Evolutionary conservation across 495 filamentous ascomycete genomes (phyloP).

Genomic region (Penicillium goetzii): DNA sequence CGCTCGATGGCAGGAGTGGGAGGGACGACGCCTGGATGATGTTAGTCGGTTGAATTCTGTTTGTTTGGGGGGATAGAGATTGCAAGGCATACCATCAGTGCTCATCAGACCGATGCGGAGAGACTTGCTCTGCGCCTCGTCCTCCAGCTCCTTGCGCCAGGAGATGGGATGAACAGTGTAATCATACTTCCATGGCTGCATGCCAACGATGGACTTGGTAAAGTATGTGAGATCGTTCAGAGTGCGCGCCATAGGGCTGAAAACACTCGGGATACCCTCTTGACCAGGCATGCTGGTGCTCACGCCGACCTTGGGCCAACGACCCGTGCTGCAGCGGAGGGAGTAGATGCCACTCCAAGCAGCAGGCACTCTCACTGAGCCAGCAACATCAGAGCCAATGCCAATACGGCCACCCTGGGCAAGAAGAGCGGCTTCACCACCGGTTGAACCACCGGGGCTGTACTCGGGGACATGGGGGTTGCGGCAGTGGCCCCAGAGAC

Average conservation of each 20-base stretch:
- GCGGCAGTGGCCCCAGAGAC: slow-evolving; percentile 79
- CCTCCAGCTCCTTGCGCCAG: slow-evolving; percentile 68
- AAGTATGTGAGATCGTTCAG: slow-evolving; percentile 86
- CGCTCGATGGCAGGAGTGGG: slow-evolving; percentile 83
- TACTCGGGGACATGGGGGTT: slow-evolving; percentile 86
- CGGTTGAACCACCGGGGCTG: slow-evolving; percentile 89
- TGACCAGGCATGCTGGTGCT: slow-evolving; percentile 92
- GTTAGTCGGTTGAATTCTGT: not conserved
- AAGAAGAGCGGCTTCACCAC: slow-evolving; percentile 84
- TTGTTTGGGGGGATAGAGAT: not conserved
- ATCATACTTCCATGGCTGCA: slow-evolving; percentile 94
- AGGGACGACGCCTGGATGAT: slow-evolving; percentile 67
- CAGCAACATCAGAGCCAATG: slow-evolving; percentile 92
- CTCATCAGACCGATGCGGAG: slow-evolving; percentile 78
- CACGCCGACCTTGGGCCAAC: slow-evolving; percentile 88
- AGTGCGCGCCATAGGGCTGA: slow-evolving; percentile 91
- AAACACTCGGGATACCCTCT: slow-evolving; percentile 87
- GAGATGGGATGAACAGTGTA: slow-evolving; percentile 80
- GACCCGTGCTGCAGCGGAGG: slow-evolving; percentile 88
- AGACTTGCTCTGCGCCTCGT: slow-evolving; percentile 60
- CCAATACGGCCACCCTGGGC: slow-evolving; percentile 90
- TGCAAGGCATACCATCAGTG: slow-evolving; percentile 62
- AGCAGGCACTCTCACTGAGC: slow-evolving; percentile 85
- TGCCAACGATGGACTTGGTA: slow-evolving; percentile 72
- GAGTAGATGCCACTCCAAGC: slow-evolving; percentile 92